phyloP scores from a whole-genome alignment of 2,329 filamentous ascomycete genomes.

The Claviceps sp. region DNA sequence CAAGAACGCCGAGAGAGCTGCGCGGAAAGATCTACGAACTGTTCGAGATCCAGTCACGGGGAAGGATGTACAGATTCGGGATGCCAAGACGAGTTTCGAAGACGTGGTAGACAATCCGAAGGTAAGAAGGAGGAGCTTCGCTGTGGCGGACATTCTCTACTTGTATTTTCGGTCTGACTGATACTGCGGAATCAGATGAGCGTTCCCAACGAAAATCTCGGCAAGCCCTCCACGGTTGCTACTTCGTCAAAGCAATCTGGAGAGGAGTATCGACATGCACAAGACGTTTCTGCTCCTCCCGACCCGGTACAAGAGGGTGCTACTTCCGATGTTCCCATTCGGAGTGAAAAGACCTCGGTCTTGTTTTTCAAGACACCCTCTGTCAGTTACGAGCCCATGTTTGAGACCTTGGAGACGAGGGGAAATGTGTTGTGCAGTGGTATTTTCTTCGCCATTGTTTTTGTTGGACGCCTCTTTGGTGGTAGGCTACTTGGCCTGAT shows the following conservation, averaged over 20 bases:
- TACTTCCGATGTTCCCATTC: constrained; percentile 88
- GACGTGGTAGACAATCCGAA: constrained; percentile 58
- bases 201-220: constrained; percentile 80
- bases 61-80: constrained; percentile 72
- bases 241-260: constrained; percentile 59
- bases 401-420: constrained; percentile 57
- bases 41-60: constrained; percentile 87
- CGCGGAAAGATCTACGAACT: constrained; percentile 42
- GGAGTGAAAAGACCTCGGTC: constrained; percentile 92
- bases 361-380: constrained; percentile 90
- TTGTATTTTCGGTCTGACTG: not conserved
- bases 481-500: constrained; percentile 65
- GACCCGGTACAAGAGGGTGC: constrained; percentile 70
- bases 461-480: constrained; percentile 69
- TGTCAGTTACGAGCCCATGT: constrained; percentile 84
- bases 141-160: no score
- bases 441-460: constrained; percentile 59
- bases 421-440: constrained; percentile 57
- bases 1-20: constrained; percentile 21
- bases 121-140: constrained; percentile 25
- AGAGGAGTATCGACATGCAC: constrained; percentile 68
- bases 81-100: constrained; percentile 57
- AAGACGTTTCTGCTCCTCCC: constrained; percentile 83
- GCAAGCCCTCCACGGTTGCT: constrained; percentile 58
- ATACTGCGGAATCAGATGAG: constrained; percentile 41